phyloP scores from a whole-genome alignment of 495 filamentous ascomycete genomes.

The Schizothecium vesticola region DNA sequence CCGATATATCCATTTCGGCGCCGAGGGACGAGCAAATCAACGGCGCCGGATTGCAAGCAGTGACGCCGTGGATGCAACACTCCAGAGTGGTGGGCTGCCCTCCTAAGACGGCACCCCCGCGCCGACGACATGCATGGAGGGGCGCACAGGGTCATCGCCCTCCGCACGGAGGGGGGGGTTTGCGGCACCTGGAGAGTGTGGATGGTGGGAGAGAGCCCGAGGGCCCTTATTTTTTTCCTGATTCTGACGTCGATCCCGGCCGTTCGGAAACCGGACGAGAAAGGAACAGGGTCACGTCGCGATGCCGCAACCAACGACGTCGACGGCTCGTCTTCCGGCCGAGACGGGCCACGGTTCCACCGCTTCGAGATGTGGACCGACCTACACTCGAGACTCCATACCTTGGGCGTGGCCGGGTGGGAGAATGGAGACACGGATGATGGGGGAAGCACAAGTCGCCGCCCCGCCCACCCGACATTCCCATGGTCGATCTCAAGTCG shows the following conservation, averaged over 20 bases:
- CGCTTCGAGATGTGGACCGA: background rate
- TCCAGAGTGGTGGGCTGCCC: background rate
- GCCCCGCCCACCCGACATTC: background rate
- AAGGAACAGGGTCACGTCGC: background rate
- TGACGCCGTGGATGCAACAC: background rate
- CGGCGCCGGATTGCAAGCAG: background rate
- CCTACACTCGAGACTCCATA: background rate
- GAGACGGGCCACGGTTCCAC: background rate
- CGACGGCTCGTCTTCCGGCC: background rate
- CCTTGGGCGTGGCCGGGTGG: no score
- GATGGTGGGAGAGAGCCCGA: conserved; percentile 3
- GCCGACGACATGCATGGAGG: background rate
- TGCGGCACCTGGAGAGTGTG: background rate
- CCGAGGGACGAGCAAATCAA: background rate
- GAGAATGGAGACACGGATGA: background rate
- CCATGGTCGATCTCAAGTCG: background rate
- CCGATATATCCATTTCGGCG: background rate
- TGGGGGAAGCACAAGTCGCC: background rate
- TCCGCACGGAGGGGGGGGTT: conserved; percentile 1
- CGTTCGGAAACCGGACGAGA: background rate
- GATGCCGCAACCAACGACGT: background rate
- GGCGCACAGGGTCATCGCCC: background rate
- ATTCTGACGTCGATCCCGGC: conserved; percentile 7
- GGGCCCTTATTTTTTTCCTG: background rate
- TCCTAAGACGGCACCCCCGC: background rate